Base-by-base conservation (phyloP, 768 basidiomycete genomes). In the Thelephora aurantiotincta region DNA sequence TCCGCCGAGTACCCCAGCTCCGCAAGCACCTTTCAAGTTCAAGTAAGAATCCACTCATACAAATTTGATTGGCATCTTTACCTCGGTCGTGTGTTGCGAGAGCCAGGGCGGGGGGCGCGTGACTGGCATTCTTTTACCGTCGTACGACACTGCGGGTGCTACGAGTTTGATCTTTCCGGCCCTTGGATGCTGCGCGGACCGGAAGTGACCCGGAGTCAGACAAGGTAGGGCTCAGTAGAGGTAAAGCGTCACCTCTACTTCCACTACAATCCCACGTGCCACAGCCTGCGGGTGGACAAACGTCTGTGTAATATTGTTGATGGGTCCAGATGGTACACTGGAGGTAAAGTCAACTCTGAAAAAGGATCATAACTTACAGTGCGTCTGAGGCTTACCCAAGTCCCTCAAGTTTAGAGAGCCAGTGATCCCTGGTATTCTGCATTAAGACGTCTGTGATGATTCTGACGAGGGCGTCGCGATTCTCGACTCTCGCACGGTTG, bases 261-360 rank as follows among this genome's bases (percentile, higher is more conserved):
- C 87, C 22, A 83, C 74, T 0, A 77, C 77, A 35, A 85, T 74
- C 45, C 72, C 67, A 44, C 93, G 73, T 23, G 91, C 90, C 35
- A 80, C 57, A 1, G 87, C 88, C 67, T 89, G 72, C 6, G 90
- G 89, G 63, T 96, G 93, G 33, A 78, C 75, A 57, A 96, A 97
- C 2, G 93, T 91, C 62, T 91, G 79, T 50, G 72, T 59, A 50
- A 97, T 88, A 54, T 88, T 82, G 60, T 96, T 96, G 67, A 97
- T 94, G 14, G 93, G 93, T 26, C 85, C 87, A 62, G 83, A 82
- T 6, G 88, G 87, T 20, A 90, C 78, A 11, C 83, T 87, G 51
- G 13, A 19, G 47, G 35, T 13, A 14, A 14, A 11, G 42, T 16
- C 3, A 46, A 22, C 38, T 5, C 22, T 14, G 12, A 22, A 9